Base-by-base conservation (phyloP, 495 filamentous ascomycete genomes). In the Thermothielavioides terrestris region DNA sequence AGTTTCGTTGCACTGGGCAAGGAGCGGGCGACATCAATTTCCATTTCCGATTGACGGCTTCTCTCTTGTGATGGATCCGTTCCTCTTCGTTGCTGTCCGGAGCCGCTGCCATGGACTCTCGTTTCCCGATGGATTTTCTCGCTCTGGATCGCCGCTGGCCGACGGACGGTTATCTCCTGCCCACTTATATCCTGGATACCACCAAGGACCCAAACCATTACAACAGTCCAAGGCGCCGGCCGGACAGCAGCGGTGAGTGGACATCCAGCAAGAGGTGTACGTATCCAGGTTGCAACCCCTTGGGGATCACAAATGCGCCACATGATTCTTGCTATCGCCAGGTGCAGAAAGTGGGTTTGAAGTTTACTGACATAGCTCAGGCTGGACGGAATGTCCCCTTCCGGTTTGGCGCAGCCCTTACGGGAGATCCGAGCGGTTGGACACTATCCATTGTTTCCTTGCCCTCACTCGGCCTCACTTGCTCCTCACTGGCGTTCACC, bases 241-340 rank as follows among this genome's bases (percentile, higher is more conserved):
- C 62, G 67, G 70, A 68, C 70, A 73, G 70, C 70, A 21, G 65
- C 69, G 69, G 69, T 75, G 67, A 75, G 69, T 68, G 57, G 57
- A 55, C 44, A 41, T 42, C 55, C 56, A 66, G 60, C 53, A 62
- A 61, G 56, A n/a, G 49, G 56, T 68, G 69, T 74, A 65, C 68
- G 69, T 72, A 68, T 69, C n/a, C 62, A 66, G 58, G 39, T 38
- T 66, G 60, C n/a, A 68, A 45, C 32, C 57, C 62, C 62, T 47
- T 35, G 50, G 38, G 54, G 61, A 62, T 43, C 53, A 44, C 50
- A 60, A n/a, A 62, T 60, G 15, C 56, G 59, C 54, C 52, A 64
- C 57, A 57, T 44, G 43, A 32, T 57, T 62, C 53, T 44, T 36
- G 26, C 55, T 20, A 49, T 26, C n/a, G 41, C 20, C 42, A 26